Evolutionary conservation across 352 stramenopile species (phyloP), one percentile per base, ranked within the genome.

Genomic region (Vaucheria bursata): DNA sequence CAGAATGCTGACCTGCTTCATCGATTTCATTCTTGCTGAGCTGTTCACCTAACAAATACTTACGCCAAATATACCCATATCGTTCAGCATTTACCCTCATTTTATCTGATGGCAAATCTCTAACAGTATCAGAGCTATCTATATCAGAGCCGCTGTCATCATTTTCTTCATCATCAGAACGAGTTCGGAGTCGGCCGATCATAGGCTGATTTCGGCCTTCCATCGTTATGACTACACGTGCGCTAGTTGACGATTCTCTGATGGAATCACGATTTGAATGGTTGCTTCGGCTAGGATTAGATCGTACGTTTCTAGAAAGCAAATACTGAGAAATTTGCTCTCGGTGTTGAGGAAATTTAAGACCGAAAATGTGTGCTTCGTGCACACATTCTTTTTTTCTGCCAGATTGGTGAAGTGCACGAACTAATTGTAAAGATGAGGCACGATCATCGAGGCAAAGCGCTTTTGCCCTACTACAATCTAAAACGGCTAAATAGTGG

Each of bases 401-500:
- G 8, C 75, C 75, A 32, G 36, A 65, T 36, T 50, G 33, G 1
- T 1, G 29, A 3, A 80, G 75, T 34, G 75, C 75, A 49, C 71
- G 4, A 1, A 80, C 64, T 1, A 72, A 40, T 2, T 36, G 5
- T 6, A 35, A 25, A 32, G 65, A 29, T 25, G 31, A 7, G 2
- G 1, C 65, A 38, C 2, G 25, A 35, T 2, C 8, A 40, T 73
- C 25, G n/a, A 71, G 77, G 38, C 37, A 25, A 5, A 82, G 77
- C 2, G 64, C 65, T 29, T 74, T 50, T 0, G 77, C 77, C 8
- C 77, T 59, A 25, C 52, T 71, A 25, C 69, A 66, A 65, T 82
- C 77, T 31, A 82, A 73, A 50, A 82, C 39, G n/a, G 70, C 50
- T 40, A 82, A 31, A 59, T 82, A 82, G 12, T 40, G 25, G 69